phyloP scores from a whole-genome alignment of 2,329 filamentous ascomycete species.

The Hypomyces rosellus region DNA sequence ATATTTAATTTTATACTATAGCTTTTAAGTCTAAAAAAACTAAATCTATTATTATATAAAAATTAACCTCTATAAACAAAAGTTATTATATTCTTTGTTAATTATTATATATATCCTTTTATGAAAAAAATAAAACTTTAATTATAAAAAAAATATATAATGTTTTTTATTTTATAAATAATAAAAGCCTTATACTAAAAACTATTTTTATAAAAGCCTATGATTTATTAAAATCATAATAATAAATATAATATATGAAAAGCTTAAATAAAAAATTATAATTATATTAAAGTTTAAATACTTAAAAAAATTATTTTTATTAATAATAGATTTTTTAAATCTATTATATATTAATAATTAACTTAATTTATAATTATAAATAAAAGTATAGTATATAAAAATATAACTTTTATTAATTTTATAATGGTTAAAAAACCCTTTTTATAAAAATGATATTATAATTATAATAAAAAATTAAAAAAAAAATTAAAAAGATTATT shows the following conservation, averaged over 20 bases:
- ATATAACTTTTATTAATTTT: not conserved
- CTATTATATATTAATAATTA: not conserved
- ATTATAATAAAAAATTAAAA: not conserved
- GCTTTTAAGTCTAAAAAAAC: not conserved
- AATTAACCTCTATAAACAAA: not conserved
- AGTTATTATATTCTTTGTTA: not conserved
- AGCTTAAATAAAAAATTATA: not conserved
- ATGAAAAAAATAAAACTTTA: not conserved
- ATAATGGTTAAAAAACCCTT: not conserved
- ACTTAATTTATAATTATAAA: not conserved
- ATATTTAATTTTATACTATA: no score
- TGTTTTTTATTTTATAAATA: not conserved
- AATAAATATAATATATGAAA: not conserved
- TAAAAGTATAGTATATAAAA: not conserved
- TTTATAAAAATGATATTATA: not conserved
- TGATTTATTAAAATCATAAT: not conserved
- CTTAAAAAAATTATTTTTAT: not conserved
- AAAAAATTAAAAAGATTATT: not conserved
- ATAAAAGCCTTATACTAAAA: not conserved
- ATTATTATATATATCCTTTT: not conserved
- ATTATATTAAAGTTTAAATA: not conserved
- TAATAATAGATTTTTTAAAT: no score
- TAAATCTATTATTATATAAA: not conserved
- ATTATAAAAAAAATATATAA: not conserved
- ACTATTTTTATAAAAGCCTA: not conserved